Conservation (phyloP, 1,139 yeast species). For the Geotrichum europaeum region DNA sequence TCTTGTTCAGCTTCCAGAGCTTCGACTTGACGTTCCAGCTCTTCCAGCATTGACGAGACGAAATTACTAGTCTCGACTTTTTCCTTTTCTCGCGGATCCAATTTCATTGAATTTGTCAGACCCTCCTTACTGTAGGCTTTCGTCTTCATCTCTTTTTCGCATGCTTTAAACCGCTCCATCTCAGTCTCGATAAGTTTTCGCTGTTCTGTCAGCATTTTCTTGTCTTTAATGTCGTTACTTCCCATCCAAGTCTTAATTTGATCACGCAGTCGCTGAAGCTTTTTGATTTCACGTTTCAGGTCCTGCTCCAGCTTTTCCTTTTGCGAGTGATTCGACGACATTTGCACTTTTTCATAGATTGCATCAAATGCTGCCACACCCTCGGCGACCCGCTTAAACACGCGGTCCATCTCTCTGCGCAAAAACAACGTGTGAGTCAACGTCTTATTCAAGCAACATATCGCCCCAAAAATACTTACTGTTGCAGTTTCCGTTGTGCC, state of each 20-base stretch:
- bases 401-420: constrained; percentile 78
- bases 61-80: constrained; percentile 71
- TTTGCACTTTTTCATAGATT: constrained; percentile 77
- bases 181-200: constrained; percentile 75
- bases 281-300: constrained; percentile 91
- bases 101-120: constrained; percentile 57
- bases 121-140: constrained; percentile 96
- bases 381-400: constrained; percentile 88
- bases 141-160: constrained; percentile 90
- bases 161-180: constrained; percentile 94
- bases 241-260: constrained; percentile 95
- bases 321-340: constrained; percentile 79
- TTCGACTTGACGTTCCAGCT: constrained; percentile 76
- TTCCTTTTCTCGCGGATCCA: constrained; percentile 77
- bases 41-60: constrained; percentile 70
- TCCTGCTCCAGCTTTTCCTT: constrained; percentile 88
- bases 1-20: constrained; percentile 72
- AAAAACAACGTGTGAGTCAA: not conserved
- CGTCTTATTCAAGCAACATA: not conserved
- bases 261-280: constrained; percentile 88
- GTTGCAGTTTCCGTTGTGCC: constrained; percentile 66
- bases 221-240: constrained; percentile 88
- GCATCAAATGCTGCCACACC: constrained; percentile 86
- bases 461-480: constrained; percentile 35
- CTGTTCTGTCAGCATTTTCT: constrained; percentile 71